These are phyloP conservation scores for Eurotiales sp. DNA, from an alignment of 2,329 filamentous ascomycete genomes.

Conservation along the genomic window DNA sequence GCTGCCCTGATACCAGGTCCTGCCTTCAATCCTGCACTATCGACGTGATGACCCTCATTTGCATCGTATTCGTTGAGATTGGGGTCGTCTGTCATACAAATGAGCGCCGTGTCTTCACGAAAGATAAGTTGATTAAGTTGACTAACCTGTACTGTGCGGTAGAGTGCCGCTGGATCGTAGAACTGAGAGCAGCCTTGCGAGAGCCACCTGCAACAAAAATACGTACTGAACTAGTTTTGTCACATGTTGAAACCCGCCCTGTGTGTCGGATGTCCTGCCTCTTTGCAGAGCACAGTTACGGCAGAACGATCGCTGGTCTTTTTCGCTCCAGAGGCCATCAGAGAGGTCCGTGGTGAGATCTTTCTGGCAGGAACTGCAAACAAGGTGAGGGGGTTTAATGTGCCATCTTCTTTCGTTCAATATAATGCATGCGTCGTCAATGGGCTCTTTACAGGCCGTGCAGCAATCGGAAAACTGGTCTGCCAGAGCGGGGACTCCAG, in stretches of 20 bases:
- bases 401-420: conserved; percentile 78
- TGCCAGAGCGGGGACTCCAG: conserved; percentile 63
- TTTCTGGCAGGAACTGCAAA: conserved; percentile 65
- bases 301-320: conserved; percentile 69
- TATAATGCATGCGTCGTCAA: conserved; percentile 89
- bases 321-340: conserved; percentile 68
- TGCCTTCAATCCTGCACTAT: neutral
- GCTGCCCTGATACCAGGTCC: neutral
- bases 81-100: conserved; percentile 57
- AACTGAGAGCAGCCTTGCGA: conserved; percentile 84
- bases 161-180: conserved; percentile 78
- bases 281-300: conserved; percentile 55
- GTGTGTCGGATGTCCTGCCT: conserved; percentile 53
- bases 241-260: conserved; percentile 66
- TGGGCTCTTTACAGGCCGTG: conserved; percentile 72
- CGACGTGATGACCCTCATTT: conserved; percentile 56
- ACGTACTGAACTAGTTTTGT: conserved; percentile 92
- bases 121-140: neutral
- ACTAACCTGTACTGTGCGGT: conserved; percentile 61
- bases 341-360: conserved; percentile 66
- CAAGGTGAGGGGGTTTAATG: conserved; percentile 63
- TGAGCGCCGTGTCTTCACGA: neutral
- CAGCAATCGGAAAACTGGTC: conserved; percentile 83
- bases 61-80: conserved; percentile 64
- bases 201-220: conserved; percentile 84